These are phyloP conservation scores for Talaromyces atroroseus DNA, from an alignment of 2,329 filamentous ascomycete genomes.

Conservation along the genomic window DNA sequence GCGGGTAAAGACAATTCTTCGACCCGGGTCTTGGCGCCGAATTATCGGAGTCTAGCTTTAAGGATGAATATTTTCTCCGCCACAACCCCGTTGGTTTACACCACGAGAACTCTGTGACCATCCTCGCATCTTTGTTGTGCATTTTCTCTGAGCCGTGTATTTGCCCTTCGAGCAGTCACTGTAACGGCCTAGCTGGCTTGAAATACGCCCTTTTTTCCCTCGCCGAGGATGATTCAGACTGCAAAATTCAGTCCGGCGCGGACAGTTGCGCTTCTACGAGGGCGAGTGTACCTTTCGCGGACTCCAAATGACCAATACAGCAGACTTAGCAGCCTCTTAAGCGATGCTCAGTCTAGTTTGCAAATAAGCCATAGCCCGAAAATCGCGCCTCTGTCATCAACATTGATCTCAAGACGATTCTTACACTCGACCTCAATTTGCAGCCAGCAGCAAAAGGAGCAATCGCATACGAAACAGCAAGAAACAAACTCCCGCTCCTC, in stretches of 20 bases:
- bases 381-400: background rate
- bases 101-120: conserved; percentile 3
- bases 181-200: background rate
- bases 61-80: conserved; percentile 18
- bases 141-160: background rate
- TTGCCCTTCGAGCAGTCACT: background rate
- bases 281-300: conserved; percentile 28
- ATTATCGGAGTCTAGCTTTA: conserved; percentile 15
- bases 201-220: background rate
- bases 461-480: conserved; percentile 26
- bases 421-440: conserved; percentile 30
- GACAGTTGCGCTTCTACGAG: conserved; percentile 31
- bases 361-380: conserved; percentile 33
- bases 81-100: conserved; percentile 10
- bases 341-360: conserved; percentile 28
- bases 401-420: conserved; percentile 25
- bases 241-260: conserved; percentile 29
- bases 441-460: conserved; percentile 32
- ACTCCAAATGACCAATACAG: conserved; percentile 23
- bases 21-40: conserved; percentile 13
- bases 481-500: conserved; percentile 28
- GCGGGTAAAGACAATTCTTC: background rate
- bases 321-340: conserved; percentile 30
- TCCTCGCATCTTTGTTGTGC: conserved; percentile 26
- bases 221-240: conserved; percentile 36